These are phyloP conservation scores for Candida patagonica DNA, from an alignment of 805 yeast species.

Conservation along the genomic window DNA sequence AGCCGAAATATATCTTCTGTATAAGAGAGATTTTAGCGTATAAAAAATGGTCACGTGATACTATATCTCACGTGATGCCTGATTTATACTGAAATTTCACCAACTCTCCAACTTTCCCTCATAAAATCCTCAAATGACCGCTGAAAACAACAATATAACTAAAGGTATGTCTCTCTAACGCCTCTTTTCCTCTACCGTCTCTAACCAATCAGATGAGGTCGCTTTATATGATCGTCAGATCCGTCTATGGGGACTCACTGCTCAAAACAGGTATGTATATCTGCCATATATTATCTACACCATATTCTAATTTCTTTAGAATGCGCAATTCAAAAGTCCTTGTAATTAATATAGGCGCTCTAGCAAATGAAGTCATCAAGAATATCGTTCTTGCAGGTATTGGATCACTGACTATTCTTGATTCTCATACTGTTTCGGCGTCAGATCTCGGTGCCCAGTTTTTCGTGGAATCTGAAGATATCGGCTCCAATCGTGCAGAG, in stretches of 20 bases:
- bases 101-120: neutral
- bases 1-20: no score
- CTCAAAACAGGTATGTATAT: conserved; percentile 45
- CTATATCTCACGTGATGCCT: no score
- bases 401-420: conserved; percentile 66
- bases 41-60: no score
- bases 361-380: conserved; percentile 76
- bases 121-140: no score
- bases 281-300: neutral
- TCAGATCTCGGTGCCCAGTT: conserved; percentile 70
- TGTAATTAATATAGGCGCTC: conserved; percentile 62
- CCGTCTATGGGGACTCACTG: conserved; percentile 91
- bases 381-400: conserved; percentile 84
- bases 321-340: conserved; percentile 66
- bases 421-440: conserved; percentile 42
- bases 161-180: no score
- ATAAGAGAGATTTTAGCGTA: no score
- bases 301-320: conserved; percentile 14
- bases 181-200: no score
- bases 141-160: no score
- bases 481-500: conserved; percentile 49
- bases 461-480: conserved; percentile 46
- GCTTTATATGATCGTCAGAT: conserved; percentile 93
- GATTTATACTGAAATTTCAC: neutral
- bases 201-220: conserved; percentile 62